Conservation (phyloP, 176 grass and related monocot genomes). For the Coix lacrymajobi region DNA sequence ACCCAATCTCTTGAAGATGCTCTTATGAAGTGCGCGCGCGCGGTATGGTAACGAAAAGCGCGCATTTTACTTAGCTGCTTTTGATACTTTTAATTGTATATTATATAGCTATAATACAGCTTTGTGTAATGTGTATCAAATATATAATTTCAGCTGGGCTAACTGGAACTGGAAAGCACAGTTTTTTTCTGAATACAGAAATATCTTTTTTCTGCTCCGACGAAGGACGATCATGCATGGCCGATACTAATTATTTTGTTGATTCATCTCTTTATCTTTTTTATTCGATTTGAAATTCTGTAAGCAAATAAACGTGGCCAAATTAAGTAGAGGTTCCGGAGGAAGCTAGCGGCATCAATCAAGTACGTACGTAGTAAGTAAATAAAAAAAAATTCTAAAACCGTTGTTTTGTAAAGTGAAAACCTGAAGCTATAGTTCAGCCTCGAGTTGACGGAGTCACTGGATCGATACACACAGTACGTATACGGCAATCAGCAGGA, state of each 20-base stretch:
- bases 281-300: neutral
- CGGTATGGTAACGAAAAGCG: neutral
- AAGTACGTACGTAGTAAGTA: too few species aligned
- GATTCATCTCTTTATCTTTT: neutral
- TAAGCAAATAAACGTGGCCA: neutral
- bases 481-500: too few species aligned
- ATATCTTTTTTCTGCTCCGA: neutral
- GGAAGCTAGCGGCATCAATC: too few species aligned
- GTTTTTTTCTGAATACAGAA: neutral
- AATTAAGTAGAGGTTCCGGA: too few species aligned
- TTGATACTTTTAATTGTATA: neutral
- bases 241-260: neutral
- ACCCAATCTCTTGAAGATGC: too few species aligned
- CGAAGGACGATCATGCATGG: neutral
- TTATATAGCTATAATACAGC: neutral
- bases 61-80: neutral
- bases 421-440: too few species aligned
- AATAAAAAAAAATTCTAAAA: too few species aligned
- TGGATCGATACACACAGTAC: too few species aligned
- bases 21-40: too few species aligned
- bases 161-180: neutral
- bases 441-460: too few species aligned
- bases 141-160: neutral
- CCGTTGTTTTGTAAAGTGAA: too few species aligned
- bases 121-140: neutral